A percentile compares a stretch with the other conserved stretches of the same genome.
These are phyloP conservation scores for Sarocladium brachiariae DNA, from an alignment of 2,329 filamentous ascomycete genomes.

Conservation along the genomic window DNA sequence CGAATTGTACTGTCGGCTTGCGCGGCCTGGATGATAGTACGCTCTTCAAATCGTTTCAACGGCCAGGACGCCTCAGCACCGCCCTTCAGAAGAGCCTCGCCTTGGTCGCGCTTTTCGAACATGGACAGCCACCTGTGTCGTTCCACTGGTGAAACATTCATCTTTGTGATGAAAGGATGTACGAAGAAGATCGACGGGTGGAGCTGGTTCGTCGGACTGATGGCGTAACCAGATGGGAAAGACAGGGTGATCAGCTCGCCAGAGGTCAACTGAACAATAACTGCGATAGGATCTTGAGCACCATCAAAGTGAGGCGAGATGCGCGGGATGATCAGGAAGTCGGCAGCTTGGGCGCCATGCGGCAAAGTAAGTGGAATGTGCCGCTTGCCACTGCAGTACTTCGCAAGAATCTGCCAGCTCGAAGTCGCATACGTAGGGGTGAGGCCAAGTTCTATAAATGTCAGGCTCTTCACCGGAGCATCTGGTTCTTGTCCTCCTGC, in stretches of 20 bases:
- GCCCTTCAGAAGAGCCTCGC: slow-evolving; percentile 71
- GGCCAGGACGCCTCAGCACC: slow-evolving; percentile 66
- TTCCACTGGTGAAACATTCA: slow-evolving; percentile 66
- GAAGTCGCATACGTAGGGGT: slow-evolving; percentile 91
- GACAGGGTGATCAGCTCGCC: slow-evolving; percentile 86
- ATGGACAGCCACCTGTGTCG: slow-evolving; percentile 83
- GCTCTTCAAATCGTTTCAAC: slow-evolving; percentile 69
- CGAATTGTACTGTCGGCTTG: slow-evolving; percentile 90
- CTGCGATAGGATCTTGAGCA: slow-evolving; percentile 82
- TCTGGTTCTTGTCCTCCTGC: slow-evolving; percentile 71
- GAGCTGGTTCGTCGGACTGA: slow-evolving; percentile 86
- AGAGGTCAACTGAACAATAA: slow-evolving; percentile 72
- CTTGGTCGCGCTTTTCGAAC: slow-evolving; percentile 74
- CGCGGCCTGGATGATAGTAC: slow-evolving; percentile 78
- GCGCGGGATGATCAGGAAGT: slow-evolving; percentile 80
- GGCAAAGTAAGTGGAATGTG: slow-evolving; percentile 69
- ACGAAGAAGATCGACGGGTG: slow-evolving; percentile 83
- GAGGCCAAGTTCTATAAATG: slow-evolving; percentile 80
- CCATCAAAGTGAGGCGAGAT: slow-evolving; percentile 79
- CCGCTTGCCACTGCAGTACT: slow-evolving; percentile 73
- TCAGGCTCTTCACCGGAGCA: slow-evolving; percentile 66
- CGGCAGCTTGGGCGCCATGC: slow-evolving; percentile 65
- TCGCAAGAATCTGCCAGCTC: slow-evolving; percentile 73
- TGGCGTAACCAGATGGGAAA: slow-evolving; percentile 86
- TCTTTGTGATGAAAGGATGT: slow-evolving; percentile 76